phyloP scores from a whole-genome alignment of 2,329 filamentous ascomycete species.

The Aspergillus sp. region DNA sequence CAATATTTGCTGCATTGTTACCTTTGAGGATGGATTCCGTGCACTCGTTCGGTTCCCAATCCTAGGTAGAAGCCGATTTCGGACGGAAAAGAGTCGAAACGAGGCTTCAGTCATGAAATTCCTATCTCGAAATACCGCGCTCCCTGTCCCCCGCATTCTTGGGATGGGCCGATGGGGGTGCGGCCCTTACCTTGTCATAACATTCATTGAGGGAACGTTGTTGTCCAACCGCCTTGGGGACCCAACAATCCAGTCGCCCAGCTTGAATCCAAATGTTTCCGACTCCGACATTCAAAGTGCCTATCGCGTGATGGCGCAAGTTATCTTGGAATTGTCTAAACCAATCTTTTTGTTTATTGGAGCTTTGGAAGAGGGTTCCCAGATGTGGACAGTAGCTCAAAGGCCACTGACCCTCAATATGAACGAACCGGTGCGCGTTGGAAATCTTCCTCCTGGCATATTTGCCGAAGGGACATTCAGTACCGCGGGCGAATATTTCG shows the following conservation, averaged over 20 bases:
- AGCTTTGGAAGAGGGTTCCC: background rate
- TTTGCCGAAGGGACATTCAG: background rate
- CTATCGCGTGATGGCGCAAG: background rate
- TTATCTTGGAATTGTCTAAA: slow-evolving; percentile 2
- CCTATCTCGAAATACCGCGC: background rate
- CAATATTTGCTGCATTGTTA: background rate
- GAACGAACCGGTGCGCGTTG: background rate
- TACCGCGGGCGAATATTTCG: background rate
- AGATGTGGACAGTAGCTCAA: background rate
- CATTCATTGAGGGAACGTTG: background rate
- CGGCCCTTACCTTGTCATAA: slow-evolving; percentile 1
- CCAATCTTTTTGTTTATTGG: background rate
- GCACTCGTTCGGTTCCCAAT: slow-evolving; percentile 5
- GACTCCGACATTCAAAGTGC: background rate
- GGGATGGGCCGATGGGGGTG: background rate
- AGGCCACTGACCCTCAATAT: background rate
- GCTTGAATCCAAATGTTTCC: background rate
- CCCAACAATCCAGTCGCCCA: background rate
- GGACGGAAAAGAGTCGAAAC: background rate
- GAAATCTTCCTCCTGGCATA: background rate
- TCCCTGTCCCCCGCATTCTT: slow-evolving; percentile 4
- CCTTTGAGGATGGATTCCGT: slow-evolving; percentile 1
- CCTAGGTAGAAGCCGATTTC: background rate
- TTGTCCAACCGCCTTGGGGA: background rate
- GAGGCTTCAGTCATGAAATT: slow-evolving; percentile 3